phyloP scores from a whole-genome alignment of 2,329 filamentous ascomycete genomes.

The Grosmannia serpens region DNA sequence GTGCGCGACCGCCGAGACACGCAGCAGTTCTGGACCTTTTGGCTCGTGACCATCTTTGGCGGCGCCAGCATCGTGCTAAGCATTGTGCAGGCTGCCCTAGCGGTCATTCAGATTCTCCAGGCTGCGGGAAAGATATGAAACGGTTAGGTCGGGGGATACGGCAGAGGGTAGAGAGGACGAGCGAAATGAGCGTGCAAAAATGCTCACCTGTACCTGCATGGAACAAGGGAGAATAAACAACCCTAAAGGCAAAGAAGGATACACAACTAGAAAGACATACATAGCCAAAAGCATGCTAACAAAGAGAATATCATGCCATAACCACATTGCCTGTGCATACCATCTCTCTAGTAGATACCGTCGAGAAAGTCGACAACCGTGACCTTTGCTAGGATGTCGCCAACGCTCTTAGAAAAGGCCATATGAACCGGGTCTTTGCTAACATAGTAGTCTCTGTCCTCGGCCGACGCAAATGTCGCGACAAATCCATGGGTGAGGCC shows the following conservation, averaged over 20 bases:
- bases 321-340: neutral
- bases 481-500: slow-evolving; percentile 61
- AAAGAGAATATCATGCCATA: neutral
- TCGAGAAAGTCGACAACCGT: slow-evolving; percentile 5
- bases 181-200: neutral
- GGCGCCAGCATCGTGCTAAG: neutral
- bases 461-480: slow-evolving; percentile 49
- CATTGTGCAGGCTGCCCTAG: neutral
- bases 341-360: slow-evolving; percentile 9
- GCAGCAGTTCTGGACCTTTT: neutral
- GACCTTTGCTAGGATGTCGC: neutral
- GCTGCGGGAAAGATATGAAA: neutral
- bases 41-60: neutral
- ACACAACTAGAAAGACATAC: neutral
- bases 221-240: neutral
- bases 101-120: neutral
- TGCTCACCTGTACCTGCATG: neutral
- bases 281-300: neutral
- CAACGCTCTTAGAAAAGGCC: slow-evolving; percentile 28
- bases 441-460: slow-evolving; percentile 59
- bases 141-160: neutral
- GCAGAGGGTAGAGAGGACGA: neutral
- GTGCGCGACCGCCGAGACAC: neutral
- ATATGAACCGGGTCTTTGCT: slow-evolving; percentile 51
- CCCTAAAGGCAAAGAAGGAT: neutral